Conservation (phyloP, 148 eudicot species). For the Dysphania ambrosioides region DNA sequence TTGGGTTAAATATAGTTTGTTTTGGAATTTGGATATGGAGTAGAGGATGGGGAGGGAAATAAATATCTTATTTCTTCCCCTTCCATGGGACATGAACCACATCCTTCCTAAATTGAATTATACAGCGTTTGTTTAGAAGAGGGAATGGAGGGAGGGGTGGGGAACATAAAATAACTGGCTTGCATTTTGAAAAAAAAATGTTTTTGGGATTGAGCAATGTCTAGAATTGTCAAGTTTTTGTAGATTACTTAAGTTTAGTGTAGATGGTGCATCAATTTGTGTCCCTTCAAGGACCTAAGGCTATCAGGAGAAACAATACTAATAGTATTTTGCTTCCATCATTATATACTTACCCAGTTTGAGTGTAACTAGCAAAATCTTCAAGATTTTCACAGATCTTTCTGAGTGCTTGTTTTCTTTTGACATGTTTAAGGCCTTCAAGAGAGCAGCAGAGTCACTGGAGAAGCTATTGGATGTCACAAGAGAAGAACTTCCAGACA, state of each 20-base stretch:
- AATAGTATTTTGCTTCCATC: not conserved
- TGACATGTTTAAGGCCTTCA: slow-evolving; percentile 58
- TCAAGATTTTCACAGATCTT: not conserved
- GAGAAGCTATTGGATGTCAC: slow-evolving; percentile 84
- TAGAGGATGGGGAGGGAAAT: not conserved
- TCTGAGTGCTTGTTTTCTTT: not conserved
- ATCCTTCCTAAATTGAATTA: not conserved
- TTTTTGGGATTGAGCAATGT: not conserved
- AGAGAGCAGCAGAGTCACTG: slow-evolving; percentile 85
- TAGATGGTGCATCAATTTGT: not conserved
- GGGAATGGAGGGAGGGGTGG: no score
- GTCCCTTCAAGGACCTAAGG: not conserved
- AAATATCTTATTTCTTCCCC: no score
- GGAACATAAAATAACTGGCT: not conserved
- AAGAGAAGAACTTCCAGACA: slow-evolving; percentile 83
- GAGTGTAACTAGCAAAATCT: not conserved
- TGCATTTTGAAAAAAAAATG: not conserved
- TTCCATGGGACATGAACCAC: not conserved
- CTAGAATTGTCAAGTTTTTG: not conserved
- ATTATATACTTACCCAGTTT: not conserved
- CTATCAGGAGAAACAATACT: no score
- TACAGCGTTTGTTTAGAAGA: not conserved
- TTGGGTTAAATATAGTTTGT: no score
- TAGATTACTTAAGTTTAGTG: not conserved
- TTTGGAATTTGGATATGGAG: no score